These are phyloP conservation scores for Anthoceros angustus DNA, from an alignment of 225 moss, liverwort and hornwort genomes.

Conservation along the genomic window DNA sequence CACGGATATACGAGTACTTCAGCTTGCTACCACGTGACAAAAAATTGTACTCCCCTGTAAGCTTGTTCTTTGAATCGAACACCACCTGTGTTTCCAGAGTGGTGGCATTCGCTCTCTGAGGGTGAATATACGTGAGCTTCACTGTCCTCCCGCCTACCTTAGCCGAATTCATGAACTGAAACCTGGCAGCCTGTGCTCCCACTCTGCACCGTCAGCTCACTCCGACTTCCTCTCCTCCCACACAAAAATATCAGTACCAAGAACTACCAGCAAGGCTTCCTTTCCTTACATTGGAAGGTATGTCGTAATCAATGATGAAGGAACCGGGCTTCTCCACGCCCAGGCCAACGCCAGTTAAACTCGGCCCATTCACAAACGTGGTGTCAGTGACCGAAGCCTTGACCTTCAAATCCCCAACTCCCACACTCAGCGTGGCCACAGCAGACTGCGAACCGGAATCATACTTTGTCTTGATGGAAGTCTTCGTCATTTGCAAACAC, in stretches of 20 bases:
- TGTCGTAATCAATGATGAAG: conserved; percentile 81
- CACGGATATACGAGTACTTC: conserved; percentile 66
- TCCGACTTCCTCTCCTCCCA: neutral
- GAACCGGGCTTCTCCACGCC: conserved; percentile 81
- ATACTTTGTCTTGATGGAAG: conserved; percentile 63
- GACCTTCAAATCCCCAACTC: conserved; percentile 61
- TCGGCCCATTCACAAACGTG: conserved; percentile 36
- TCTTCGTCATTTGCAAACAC: conserved; percentile 35
- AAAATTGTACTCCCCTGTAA: conserved; percentile 69
- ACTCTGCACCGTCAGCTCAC: neutral
- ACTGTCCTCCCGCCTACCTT: conserved; percentile 48
- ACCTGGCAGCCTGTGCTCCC: conserved; percentile 82
- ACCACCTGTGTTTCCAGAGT: conserved; percentile 56
- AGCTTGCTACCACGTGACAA: conserved; percentile 48
- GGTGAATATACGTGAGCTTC: conserved; percentile 78
- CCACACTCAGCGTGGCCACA: conserved; percentile 48
- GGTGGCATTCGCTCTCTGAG: conserved; percentile 83
- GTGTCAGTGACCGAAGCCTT: conserved; percentile 57
- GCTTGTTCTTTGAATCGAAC: conserved; percentile 61
- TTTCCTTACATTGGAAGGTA: conserved; percentile 18
- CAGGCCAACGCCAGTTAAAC: conserved; percentile 50
- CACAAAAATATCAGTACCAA: neutral
- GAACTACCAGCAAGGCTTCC: neutral
- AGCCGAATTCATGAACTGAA: conserved; percentile 79
- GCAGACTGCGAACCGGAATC: conserved; percentile 59